Evolutionary conservation across 2,329 filamentous ascomycete genomes (phyloP), one percentile per base, ranked within the genome.

Genomic region (Iodosphaeria phyllophila): DNA sequence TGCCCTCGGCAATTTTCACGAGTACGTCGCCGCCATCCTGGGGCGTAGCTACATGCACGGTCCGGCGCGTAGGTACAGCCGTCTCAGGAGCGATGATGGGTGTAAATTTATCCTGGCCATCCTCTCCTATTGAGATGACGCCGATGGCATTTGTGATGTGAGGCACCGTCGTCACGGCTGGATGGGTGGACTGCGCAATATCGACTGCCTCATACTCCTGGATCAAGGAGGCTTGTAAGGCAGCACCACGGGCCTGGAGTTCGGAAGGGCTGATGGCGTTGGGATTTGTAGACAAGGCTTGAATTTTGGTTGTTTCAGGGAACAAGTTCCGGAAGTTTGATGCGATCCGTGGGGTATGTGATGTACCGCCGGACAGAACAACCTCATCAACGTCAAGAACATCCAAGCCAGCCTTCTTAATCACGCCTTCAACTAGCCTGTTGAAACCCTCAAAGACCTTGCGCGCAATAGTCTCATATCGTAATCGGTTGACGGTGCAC

Each of bases 171-270:
- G 86, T 93, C 35, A 98, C 83, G 46, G 83, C 80, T 26, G 89
- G 75, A 60, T 98, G 86, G 23, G 83, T 92, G 33, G 80, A 92
- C 62, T 93, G 84, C 48, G 91, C 79, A 39, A 98, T 91, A 46
- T 95, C 86, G 36, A 82, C 74, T 38, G 71, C 64, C 41, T 98
- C 89, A 52, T 92, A 98, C 51, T 92, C 86, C 51, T 84, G 74
- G 49, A 98, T 82, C 34, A 98, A 60, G 31, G 75, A 91, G 18
- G 89, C 89, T 56, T 98, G 89, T 40, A 98, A 82, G 16, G 89
- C 86, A 32, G 89, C 89, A 44, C 89, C 89, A 35, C 89, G 74
- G 33, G 79, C 77, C 41, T 75, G 62, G 28, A 93, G 65, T 57
- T 95, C 86, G 4, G 82, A 89, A 34, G 89, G 89, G 66, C 95